Evolutionary conservation across 129 eudicot genomes (phyloP).

Genomic region (Ambrosia trifida): DNA sequence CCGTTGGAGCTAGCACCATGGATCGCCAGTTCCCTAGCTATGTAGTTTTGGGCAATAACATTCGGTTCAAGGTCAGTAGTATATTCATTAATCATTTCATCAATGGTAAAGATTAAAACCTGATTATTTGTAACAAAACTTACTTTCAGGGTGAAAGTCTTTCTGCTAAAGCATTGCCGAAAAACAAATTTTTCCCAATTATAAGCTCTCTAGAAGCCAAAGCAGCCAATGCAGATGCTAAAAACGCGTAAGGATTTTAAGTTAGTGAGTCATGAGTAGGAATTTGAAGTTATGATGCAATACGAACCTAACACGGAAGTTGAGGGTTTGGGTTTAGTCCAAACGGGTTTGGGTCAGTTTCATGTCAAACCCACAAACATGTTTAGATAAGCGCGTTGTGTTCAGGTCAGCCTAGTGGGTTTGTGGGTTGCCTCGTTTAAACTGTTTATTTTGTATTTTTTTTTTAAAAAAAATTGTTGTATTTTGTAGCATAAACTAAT

Average conservation of each 20-base stretch:
- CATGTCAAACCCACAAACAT: background rate
- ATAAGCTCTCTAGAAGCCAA: constrained; percentile 57
- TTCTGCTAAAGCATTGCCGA: constrained; percentile 52
- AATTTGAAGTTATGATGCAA: background rate
- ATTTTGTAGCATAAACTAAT: background rate
- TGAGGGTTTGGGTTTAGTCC: background rate
- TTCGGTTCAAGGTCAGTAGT: constrained; percentile 53
- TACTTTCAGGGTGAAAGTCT: constrained; percentile 79
- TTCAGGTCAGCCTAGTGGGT: background rate
- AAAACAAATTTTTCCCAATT: constrained; percentile 46
- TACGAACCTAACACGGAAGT: background rate
- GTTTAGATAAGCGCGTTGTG: background rate
- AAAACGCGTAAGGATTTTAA: constrained; percentile 66
- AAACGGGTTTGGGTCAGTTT: background rate
- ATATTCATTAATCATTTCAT: constrained; percentile 1
- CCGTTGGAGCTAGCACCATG: constrained; percentile 90
- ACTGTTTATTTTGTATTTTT: background rate
- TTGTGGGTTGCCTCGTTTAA: background rate
- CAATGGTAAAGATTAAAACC: background rate
- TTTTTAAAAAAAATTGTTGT: background rate
- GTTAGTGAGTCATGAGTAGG: background rate
- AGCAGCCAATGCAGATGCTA: constrained; percentile 57
- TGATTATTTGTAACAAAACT: constrained; percentile 1
- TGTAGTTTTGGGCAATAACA: constrained; percentile 56
- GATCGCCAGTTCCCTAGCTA: constrained; percentile 76